These are phyloP conservation scores for Penicillium janthinellum DNA, from an alignment of 2,329 filamentous ascomycete species.

Conservation along the genomic window DNA sequence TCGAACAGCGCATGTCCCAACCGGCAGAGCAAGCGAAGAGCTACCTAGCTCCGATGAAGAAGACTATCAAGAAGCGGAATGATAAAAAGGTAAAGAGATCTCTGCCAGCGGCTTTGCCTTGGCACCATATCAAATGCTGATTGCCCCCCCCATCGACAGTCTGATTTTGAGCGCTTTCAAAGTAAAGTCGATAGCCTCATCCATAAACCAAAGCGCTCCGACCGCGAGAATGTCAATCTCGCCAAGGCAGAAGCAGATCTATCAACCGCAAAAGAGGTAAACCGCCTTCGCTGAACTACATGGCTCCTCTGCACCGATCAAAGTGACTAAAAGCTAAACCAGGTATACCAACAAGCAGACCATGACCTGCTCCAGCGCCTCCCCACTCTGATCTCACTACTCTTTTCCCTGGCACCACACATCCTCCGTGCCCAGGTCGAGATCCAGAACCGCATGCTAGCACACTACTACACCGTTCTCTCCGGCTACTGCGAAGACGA, in stretches of 20 bases:
- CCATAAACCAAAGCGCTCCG: constrained; percentile 69
- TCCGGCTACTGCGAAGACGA: constrained; percentile 72
- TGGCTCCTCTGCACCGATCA: neutral
- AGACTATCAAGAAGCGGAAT: constrained; percentile 82
- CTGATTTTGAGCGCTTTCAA: constrained; percentile 79
- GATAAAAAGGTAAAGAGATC: constrained; percentile 63
- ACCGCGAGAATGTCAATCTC: constrained; percentile 72
- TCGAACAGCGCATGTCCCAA: constrained; percentile 69
- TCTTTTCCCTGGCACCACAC: constrained; percentile 73
- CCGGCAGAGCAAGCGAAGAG: constrained; percentile 71
- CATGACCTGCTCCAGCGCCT: constrained; percentile 71
- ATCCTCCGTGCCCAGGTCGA: constrained; percentile 70
- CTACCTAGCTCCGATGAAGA: constrained; percentile 70
- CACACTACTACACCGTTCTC: constrained; percentile 74
- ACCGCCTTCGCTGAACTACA: constrained; percentile 10
- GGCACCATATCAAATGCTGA: neutral
- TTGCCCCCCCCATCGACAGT: constrained; percentile 36
- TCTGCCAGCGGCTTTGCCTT: neutral
- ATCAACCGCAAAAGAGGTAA: constrained; percentile 64
- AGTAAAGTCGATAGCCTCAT: constrained; percentile 68
- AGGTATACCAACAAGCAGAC: constrained; percentile 76
- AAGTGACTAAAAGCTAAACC: constrained; percentile 14
- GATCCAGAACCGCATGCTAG: constrained; percentile 76
- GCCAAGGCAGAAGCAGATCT: constrained; percentile 73
- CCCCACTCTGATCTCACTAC: constrained; percentile 69